Evolutionary conservation across 2,329 filamentous ascomycete genomes (phyloP), one percentile per base, ranked within the genome.

Genomic region (Xylaria polymorpha): DNA sequence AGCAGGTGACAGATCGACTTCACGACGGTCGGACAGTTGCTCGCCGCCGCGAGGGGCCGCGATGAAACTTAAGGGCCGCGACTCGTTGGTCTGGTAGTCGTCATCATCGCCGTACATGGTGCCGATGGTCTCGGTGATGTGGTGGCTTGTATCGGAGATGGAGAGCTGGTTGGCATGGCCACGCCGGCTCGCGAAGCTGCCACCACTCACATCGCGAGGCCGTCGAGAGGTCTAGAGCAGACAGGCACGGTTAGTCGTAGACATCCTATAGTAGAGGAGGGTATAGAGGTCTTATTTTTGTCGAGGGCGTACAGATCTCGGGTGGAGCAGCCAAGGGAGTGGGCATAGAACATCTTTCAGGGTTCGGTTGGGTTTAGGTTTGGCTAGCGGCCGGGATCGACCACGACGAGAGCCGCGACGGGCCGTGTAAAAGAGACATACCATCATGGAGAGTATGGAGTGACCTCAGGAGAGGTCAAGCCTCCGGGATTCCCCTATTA

Each of bases 91-190:
- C 68, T 77, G 72, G 35, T 79, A 88, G 74, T 88, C 86, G 75
- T 93, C 88, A 77, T 89, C 88, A 77, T 93, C 91, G 76, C 92
- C 93, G 81, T 98, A 97, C 81, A 97, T 88, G 76, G 94, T 94
- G 61, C 93, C 93, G 81, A 97, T 97, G 68, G 94, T 92, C 81
- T 97, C 94, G 66, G 94, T 97, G 79, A 97, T 93, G 87, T 97
- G 94, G 82, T 97, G 94, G 82, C 88, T 94, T 70, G 94, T 92
- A 82, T 97, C 94, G 80, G 92, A 96, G 80, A 97, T 89, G 66
- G 87, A 90, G 60, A 89, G 82, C 76, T 88, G 86, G 77, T 81
- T 86, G 69, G 80, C 81, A 80, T 89, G 87, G 73, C 87, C 87
- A 77, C 87, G 87, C 80, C 86, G 86, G 79, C 80, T 86, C 74